These are phyloP conservation scores for Ogataea ramenticola DNA, from an alignment of 805 yeast species.

Conservation along the genomic window DNA sequence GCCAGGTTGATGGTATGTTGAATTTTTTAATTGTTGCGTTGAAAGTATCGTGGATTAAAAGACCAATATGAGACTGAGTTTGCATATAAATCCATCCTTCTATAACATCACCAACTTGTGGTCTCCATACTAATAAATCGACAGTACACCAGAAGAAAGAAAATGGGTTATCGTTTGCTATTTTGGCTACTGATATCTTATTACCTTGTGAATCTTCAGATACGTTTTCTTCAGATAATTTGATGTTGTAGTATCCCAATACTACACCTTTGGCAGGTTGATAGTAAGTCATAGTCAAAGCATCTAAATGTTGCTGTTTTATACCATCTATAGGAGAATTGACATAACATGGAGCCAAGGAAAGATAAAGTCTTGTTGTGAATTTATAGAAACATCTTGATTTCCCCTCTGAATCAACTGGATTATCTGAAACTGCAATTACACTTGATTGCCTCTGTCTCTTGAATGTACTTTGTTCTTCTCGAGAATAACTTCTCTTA, in stretches of 20 bases:
- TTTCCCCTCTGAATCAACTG: constrained; percentile 27
- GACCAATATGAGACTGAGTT: constrained; percentile 90
- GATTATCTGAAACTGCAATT: neutral
- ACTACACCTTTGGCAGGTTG: constrained; percentile 74
- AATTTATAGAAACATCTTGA: constrained; percentile 66
- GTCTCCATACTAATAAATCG: constrained; percentile 83
- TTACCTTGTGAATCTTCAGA: constrained; percentile 32
- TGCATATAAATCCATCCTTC: constrained; percentile 90
- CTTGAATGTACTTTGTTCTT: neutral
- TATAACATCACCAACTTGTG: constrained; percentile 75
- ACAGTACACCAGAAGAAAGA: constrained; percentile 82
- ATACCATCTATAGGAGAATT: constrained; percentile 71
- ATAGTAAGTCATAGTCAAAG: constrained; percentile 78
- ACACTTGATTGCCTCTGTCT: neutral
- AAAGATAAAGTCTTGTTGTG: constrained; percentile 61
- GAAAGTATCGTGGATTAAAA: constrained; percentile 86
- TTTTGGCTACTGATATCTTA: constrained; percentile 47
- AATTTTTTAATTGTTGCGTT: constrained; percentile 86
- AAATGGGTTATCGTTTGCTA: constrained; percentile 79
- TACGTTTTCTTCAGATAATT: constrained; percentile 37
- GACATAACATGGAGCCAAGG: constrained; percentile 79
- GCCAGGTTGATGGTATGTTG: constrained; percentile 83
- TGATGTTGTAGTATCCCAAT: constrained; percentile 65
- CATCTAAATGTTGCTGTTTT: constrained; percentile 82
- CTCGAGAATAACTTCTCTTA: neutral